A percentile compares a stretch with the other conserved stretches of the same genome.
Evolutionary conservation across 2,329 filamentous ascomycete genomes (phyloP).

Genomic region (Hypoxylon sp.): DNA sequence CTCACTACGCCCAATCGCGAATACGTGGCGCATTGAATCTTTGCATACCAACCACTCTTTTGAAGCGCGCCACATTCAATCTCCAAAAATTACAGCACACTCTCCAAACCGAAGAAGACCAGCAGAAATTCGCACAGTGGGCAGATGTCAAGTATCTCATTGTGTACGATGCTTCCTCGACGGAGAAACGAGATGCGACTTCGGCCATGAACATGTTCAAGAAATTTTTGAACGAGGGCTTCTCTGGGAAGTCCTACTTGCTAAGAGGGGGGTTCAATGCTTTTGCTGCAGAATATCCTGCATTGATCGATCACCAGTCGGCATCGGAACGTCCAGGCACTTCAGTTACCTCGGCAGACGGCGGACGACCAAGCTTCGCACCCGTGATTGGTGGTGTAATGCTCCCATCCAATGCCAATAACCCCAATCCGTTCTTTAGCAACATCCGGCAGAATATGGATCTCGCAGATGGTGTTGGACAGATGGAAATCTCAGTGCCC

Average conservation of each 20-base stretch:
- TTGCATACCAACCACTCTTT: conserved; percentile 92
- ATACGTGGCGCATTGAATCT: conserved; percentile 89
- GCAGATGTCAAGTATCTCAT: conserved; percentile 80
- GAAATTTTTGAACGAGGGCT: conserved; percentile 91
- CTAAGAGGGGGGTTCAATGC: conserved; percentile 85
- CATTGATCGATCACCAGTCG: conserved; percentile 70
- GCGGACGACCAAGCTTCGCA: conserved; percentile 65
- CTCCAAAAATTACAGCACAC: conserved; percentile 89
- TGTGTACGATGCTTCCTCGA: conserved; percentile 86
- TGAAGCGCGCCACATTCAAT: conserved; percentile 93
- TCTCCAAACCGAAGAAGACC: conserved; percentile 80
- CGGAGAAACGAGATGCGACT: conserved; percentile 83
- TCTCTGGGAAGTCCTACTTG: conserved; percentile 79
- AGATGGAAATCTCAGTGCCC: conserved; percentile 72
- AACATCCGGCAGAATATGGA: conserved; percentile 99
- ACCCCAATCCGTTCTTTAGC: conserved; percentile 90
- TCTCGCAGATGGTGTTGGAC: conserved; percentile 91
- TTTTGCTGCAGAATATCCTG: conserved; percentile 77
- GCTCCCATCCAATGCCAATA: conserved; percentile 78
- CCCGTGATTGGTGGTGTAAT: conserved; percentile 92
- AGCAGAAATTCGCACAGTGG: conserved; percentile 83
- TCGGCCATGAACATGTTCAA: conserved; percentile 89
- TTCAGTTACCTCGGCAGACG: conserved; percentile 61
- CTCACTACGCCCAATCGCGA: conserved; percentile 81
- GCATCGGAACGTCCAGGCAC: conserved; percentile 67